Percentiles rank a stretch among this genome's conserved stretches.
Conservation (phyloP, 2,329 filamentous ascomycete species). For the Zasmidium cellare region DNA sequence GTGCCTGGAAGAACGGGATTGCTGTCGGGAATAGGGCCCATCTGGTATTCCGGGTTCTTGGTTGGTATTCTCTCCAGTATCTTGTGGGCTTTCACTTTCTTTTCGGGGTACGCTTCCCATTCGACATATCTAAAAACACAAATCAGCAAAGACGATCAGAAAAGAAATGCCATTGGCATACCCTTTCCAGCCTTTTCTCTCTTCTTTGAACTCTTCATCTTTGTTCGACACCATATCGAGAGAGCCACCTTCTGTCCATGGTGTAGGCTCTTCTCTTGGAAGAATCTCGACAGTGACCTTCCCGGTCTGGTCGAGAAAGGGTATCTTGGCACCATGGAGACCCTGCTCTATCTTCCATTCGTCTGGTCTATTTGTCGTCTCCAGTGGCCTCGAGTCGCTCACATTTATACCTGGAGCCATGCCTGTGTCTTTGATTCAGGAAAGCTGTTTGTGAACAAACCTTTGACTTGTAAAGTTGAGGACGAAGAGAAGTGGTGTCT, state of each 20-base stretch:
- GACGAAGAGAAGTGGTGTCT: neutral
- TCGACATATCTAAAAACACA: slow-evolving; percentile 56
- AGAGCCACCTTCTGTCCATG: slow-evolving; percentile 43
- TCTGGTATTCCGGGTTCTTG: slow-evolving; percentile 45
- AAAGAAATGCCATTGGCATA: neutral
- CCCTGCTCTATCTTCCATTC: slow-evolving; percentile 59
- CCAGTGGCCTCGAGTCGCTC: neutral
- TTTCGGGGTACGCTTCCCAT: slow-evolving; percentile 70
- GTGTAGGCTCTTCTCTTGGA: slow-evolving; percentile 24
- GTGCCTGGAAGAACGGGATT: slow-evolving; percentile 49
- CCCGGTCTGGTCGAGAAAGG: slow-evolving; percentile 50
- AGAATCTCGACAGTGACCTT: slow-evolving; percentile 31
- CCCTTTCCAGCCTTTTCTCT: slow-evolving; percentile 24
- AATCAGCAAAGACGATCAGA: neutral
- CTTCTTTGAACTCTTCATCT: slow-evolving; percentile 43
- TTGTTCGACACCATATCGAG: slow-evolving; percentile 43
- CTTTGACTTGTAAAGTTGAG: neutral
- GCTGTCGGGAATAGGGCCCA: slow-evolving; percentile 42
- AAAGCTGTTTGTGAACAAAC: too few relatives aligned
- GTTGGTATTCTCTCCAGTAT: slow-evolving; percentile 53
- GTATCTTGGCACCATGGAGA: slow-evolving; percentile 47
- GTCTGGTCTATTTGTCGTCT: slow-evolving; percentile 36
- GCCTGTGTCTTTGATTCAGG: too few relatives aligned
- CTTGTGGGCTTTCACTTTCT: slow-evolving; percentile 60
- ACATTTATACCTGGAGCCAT: neutral